Conservation (phyloP, 495 filamentous ascomycete genomes). For the Penicillium pulvis region DNA sequence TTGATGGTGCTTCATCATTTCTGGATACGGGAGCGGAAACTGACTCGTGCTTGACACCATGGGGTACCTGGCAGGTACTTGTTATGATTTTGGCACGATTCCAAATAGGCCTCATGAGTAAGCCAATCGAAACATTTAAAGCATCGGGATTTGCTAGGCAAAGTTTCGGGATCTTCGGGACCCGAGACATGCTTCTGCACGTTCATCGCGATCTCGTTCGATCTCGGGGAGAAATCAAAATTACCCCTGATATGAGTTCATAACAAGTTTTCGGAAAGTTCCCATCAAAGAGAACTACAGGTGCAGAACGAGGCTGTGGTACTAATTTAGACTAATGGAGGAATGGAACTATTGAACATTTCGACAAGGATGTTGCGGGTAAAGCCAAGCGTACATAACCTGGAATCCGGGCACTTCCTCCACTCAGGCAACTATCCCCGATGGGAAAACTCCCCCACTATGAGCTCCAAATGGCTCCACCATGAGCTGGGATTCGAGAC, state of each 20-base stretch:
- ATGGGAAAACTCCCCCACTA: not conserved
- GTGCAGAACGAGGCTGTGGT: not conserved
- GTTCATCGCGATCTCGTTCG: not conserved
- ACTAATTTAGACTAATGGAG: not conserved
- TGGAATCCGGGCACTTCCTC: not conserved
- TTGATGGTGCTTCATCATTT: slow-evolving; percentile 25
- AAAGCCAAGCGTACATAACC: not conserved
- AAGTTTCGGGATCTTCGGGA: not conserved
- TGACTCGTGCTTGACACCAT: slow-evolving; percentile 1
- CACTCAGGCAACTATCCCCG: not conserved
- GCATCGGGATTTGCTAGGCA: not conserved
- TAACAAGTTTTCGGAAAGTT: not conserved
- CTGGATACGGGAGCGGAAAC: slow-evolving; percentile 24
- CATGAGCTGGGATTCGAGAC: not conserved
- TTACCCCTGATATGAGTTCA: not conserved
- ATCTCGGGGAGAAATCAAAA: not conserved
- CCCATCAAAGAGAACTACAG: not conserved
- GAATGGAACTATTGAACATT: not conserved
- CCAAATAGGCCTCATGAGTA: not conserved
- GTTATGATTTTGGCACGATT: not conserved
- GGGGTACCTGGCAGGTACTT: not conserved
- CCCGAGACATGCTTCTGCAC: not conserved
- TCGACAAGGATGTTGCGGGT: not conserved
- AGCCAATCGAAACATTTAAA: not conserved
- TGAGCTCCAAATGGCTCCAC: not conserved